Conservation (phyloP, 495 filamentous ascomycete species). For the Viridothelium virens region DNA sequence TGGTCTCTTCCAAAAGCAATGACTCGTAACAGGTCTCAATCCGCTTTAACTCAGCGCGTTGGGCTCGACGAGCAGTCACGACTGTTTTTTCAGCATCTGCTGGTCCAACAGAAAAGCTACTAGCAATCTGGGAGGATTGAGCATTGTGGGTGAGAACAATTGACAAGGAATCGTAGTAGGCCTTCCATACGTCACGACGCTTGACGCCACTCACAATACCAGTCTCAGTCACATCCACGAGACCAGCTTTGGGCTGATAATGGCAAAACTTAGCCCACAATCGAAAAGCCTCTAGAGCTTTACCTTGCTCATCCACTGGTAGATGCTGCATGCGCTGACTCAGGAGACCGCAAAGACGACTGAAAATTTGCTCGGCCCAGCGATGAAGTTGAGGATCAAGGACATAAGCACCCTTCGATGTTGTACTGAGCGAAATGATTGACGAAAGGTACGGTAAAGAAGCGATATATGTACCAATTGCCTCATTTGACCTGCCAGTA, state of each 20-base stretch:
- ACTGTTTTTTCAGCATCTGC: conserved; percentile 11
- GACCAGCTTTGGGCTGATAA: conserved; percentile 1
- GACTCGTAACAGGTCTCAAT: conserved; percentile 67
- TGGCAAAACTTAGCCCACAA: conserved; percentile 6
- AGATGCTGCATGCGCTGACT: conserved; percentile 1
- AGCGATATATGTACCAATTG: conserved; percentile 55
- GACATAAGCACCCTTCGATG: conserved; percentile 17
- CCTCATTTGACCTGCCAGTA: conserved; percentile 46
- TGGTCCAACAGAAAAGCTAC: conserved; percentile 15
- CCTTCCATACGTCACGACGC: conserved; percentile 61
- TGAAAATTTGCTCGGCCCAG: conserved; percentile 73
- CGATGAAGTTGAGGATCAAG: conserved; percentile 51
- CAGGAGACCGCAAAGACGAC: conserved; percentile 48
- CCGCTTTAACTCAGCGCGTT: conserved; percentile 62
- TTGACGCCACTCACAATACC: conserved; percentile 7
- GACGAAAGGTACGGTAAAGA: conserved; percentile 52
- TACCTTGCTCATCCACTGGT: neutral
- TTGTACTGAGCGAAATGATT: conserved; percentile 27
- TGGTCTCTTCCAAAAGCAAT: conserved; percentile 62
- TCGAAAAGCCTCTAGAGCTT: neutral
- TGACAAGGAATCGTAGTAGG: conserved; percentile 71
- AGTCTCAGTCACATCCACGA: conserved; percentile 4
- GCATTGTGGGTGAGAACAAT: conserved; percentile 47
- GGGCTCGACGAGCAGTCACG: conserved; percentile 49
- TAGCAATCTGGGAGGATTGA: conserved; percentile 11